A percentile compares a stretch with the other conserved stretches of the same genome.
Conservation (phyloP, 1,284 basidiomycete species). For the Ganoderma lucidum region DNA sequence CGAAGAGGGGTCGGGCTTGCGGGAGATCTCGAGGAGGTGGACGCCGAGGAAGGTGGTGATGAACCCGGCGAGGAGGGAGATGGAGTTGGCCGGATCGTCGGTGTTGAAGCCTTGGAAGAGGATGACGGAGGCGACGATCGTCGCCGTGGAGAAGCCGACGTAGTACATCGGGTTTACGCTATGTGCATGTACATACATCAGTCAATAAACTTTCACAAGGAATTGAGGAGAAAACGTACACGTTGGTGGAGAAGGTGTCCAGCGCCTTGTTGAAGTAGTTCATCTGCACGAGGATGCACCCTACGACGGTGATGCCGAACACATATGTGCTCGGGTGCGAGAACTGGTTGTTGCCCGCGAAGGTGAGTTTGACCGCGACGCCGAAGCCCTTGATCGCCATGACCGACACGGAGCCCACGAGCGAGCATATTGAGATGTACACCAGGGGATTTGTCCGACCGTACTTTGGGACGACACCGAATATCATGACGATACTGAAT, state of each 20-base stretch:
- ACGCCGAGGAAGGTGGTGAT: slow-evolving; percentile 58
- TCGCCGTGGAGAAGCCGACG: slow-evolving; percentile 97
- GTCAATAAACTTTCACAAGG: slow-evolving; percentile 84
- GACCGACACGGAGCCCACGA: slow-evolving; percentile 88
- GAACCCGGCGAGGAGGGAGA: slow-evolving; percentile 90
- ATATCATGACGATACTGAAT: slow-evolving; percentile 90
- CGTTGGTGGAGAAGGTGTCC: slow-evolving; percentile 97
- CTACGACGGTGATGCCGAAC: slow-evolving; percentile 85
- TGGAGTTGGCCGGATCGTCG: slow-evolving; percentile 79
- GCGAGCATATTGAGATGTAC: slow-evolving; percentile 94
- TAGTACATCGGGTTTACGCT: slow-evolving; percentile 99
- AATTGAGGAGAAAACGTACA: slow-evolving; percentile 66
- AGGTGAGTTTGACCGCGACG: slow-evolving; percentile 94
- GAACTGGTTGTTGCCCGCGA: slow-evolving; percentile 96
- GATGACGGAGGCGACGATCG: slow-evolving; percentile 94
- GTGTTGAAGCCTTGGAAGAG: slow-evolving; percentile 99
- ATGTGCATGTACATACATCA: slow-evolving; percentile 75
- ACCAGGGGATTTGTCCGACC: slow-evolving; percentile 91
- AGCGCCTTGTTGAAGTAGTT: slow-evolving; percentile 99
- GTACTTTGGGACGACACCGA: slow-evolving; percentile 85
- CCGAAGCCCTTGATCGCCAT: slow-evolving; percentile 98
- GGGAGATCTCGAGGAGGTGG: slow-evolving; percentile 72
- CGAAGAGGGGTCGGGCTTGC: slow-evolving; percentile 55
- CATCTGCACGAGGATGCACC: slow-evolving; percentile 96
- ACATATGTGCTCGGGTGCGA: slow-evolving; percentile 95